phyloP scores from a whole-genome alignment of 2,329 filamentous ascomycete species.

The Ascosphaera apis region DNA sequence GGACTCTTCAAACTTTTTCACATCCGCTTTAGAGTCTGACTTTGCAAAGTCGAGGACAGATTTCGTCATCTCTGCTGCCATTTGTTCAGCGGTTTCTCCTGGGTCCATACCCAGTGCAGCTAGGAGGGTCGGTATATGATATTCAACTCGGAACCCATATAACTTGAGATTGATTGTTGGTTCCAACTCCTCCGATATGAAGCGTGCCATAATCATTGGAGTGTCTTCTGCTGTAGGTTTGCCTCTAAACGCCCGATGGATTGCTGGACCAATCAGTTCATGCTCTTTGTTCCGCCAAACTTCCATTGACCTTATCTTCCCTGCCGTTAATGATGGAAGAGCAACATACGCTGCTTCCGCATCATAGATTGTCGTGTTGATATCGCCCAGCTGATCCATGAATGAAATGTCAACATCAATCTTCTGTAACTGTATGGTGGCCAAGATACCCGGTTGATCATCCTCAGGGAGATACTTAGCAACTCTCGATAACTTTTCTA shows the following conservation, averaged over 20 bases:
- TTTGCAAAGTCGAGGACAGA: constrained; percentile 60
- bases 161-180: constrained; percentile 74
- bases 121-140: constrained; percentile 63
- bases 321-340: constrained; percentile 57
- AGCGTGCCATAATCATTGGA: constrained; percentile 62
- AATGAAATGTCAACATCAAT: constrained; percentile 26
- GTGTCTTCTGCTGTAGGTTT: constrained; percentile 10
- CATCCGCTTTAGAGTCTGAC: not conserved
- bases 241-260: constrained; percentile 15
- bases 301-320: constrained; percentile 43
- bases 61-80: constrained; percentile 51
- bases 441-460: constrained; percentile 66
- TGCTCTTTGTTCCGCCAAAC: constrained; percentile 44
- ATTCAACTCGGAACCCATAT: constrained; percentile 67
- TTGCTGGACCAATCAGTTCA: constrained; percentile 44
- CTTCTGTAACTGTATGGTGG: constrained; percentile 36
- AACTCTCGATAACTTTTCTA: constrained; percentile 63
- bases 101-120: constrained; percentile 50
- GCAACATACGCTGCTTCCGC: constrained; percentile 61
- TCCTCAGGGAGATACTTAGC: constrained; percentile 92
- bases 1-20: not conserved
- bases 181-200: constrained; percentile 87
- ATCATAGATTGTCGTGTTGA: constrained; percentile 35
- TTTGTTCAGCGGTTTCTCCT: constrained; percentile 44
- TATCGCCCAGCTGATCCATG: constrained; percentile 43